phyloP scores from a whole-genome alignment of 768 basidiomycete genomes.

The Leccinum pellstonianum region DNA sequence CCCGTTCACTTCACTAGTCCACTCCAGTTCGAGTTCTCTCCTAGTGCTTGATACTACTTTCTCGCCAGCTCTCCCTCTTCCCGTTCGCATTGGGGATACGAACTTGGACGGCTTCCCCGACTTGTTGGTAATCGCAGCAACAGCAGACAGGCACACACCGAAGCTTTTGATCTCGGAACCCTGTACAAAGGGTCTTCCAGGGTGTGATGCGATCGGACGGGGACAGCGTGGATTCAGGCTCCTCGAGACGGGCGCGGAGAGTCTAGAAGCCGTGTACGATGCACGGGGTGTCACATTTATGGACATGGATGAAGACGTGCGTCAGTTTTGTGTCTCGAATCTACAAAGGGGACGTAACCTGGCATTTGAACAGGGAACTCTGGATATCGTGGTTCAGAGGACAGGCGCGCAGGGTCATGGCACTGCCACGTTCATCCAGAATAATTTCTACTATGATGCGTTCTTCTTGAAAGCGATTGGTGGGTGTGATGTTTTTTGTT shows the following conservation, averaged over 20 bases:
- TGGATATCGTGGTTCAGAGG: conserved; percentile 92
- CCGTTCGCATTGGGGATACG: conserved; percentile 82
- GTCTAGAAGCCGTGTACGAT: conserved; percentile 68
- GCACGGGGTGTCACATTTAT: conserved; percentile 77
- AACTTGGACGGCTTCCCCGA: conserved; percentile 96
- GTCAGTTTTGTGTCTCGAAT: conserved; percentile 28
- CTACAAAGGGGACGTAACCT: too few species aligned
- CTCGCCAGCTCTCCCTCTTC: conserved; percentile 66
- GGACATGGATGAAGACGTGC: conserved; percentile 94
- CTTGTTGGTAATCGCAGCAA: conserved; percentile 58
- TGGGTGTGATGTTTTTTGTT: conserved; percentile 34
- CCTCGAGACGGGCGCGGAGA: conserved; percentile 56
- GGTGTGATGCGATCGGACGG: conserved; percentile 50
- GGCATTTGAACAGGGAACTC: conserved; percentile 59
- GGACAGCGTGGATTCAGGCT: conserved; percentile 65
- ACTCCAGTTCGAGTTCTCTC: conserved; percentile 48
- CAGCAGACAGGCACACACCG: conserved; percentile 47
- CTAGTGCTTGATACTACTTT: conserved; percentile 69
- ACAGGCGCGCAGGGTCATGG: conserved; percentile 65
- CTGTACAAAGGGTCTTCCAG: conserved; percentile 53
- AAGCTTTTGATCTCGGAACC: conserved; percentile 63
- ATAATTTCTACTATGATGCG: conserved; percentile 97
- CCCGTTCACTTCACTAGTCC: conserved; percentile 60
- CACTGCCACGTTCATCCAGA: conserved; percentile 80
- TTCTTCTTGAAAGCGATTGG: conserved; percentile 98